Base-by-base conservation (phyloP, 345 rosid species). In the Moricandia moricandioides region DNA sequence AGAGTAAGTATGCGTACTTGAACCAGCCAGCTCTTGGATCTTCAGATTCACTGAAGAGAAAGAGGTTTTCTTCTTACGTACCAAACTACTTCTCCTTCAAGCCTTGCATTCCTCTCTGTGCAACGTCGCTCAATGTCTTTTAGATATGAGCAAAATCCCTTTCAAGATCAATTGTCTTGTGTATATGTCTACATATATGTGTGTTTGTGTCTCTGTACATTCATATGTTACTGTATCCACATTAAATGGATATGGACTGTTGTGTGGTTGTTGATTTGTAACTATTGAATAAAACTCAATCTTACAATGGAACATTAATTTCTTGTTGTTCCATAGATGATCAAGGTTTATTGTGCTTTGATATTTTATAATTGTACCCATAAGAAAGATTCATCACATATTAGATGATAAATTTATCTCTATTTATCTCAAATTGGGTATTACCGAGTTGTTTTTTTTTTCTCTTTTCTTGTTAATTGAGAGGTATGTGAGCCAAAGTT, bases 1-100 rank as follows among this genome's bases (percentile, higher is more conserved):
- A 87, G 89, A 91, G 98, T 86, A 93, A 87, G 77, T 93, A 89
- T 39, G 98, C 98, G 12, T 93, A 91, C 75, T 62, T 93, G 80
- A 93, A 91, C 88, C 96, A 93, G 39, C 96, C 98, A 0, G 93
- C 89, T 18, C 37, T 87, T n/a, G 84, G 78, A 45, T 73, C 88
- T 12, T 60, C 62, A 57, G 90, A 84, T 29, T 64, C 64, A 7
- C 34, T 69, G 24, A 86, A 82, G 37, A 85, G 83, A 76, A 83
- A 76, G 70, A 75, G 87, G 78, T 76, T 80, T 17, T 81, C 93
- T 10, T 79, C 72, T 31, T 89, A 83, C 66, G 63, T 64, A 67
- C 93, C 98, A 26, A 86, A 84, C 56, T 86, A 84, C 80, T 84
- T 91, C 83, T 75, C 85, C 7, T 85, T 79, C 67, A 88, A 91